These are phyloP conservation scores for Moesziomyces sp. DNA, from an alignment of 1,284 basidiomycete species.

Conservation along the genomic window DNA sequence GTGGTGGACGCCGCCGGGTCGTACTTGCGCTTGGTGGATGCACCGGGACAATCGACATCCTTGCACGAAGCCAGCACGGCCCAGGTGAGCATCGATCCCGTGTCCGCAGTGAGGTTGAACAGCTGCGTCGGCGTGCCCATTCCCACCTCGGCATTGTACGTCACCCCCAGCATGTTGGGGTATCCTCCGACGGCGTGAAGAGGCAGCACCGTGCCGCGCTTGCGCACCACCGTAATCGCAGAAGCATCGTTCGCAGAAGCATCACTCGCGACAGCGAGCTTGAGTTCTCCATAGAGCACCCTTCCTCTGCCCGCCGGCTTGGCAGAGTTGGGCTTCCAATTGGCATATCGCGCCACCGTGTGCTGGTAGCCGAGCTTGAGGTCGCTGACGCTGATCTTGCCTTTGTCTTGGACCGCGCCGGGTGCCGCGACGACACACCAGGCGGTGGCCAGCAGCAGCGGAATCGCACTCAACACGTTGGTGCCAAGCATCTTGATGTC, in stretches of 20 bases:
- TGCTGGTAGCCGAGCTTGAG: constrained; percentile 18
- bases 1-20: constrained; percentile 13
- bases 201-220: constrained; percentile 15
- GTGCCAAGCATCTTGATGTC: no score
- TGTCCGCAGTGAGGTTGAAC: constrained; percentile 38
- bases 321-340: constrained; percentile 6
- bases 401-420: no score
- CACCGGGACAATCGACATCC: constrained; percentile 21
- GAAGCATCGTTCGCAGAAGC: neutral
- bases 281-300: constrained; percentile 6
- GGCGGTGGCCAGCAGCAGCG: neutral
- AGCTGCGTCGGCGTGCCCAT: constrained; percentile 26
- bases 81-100: constrained; percentile 42
- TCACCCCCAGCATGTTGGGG: constrained; percentile 36
- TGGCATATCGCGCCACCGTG: constrained; percentile 18
- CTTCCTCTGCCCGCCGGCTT: neutral
- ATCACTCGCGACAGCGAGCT: neutral
- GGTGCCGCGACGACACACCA: neutral
- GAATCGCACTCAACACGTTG: neutral
- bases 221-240: neutral
- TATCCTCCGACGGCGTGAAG: constrained; percentile 25
- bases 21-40: constrained; percentile 15
- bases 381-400: constrained; percentile 8
- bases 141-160: constrained; percentile 28
- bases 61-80: constrained; percentile 20